Base-by-base conservation (phyloP, 1,139 yeast species). In the Protomyces gravidus region DNA sequence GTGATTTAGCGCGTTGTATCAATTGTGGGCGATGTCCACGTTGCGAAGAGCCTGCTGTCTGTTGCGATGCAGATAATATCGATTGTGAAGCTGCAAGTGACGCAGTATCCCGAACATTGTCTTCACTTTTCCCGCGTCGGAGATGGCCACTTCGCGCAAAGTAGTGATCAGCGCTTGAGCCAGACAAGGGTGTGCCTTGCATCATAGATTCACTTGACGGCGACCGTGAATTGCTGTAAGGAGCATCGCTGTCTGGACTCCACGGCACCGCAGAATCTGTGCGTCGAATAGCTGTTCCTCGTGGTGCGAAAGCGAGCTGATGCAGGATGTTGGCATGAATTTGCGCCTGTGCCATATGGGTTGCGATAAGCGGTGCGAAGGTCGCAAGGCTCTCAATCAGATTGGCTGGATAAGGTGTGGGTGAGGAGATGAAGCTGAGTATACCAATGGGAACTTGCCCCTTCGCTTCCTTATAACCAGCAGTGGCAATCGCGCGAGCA, bases 351-450 rank as follows among this genome's bases (percentile, higher is more conserved):
- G 70, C 60, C 56, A 65, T 70, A 11, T 71, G 64, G 3, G 69
- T 65, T 4, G 73, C 72, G 33, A 71, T 64, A 55, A 71, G 73
- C 1, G 74, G 73, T 11, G 70, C 68, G 17, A 71, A 63, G 21
- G 66, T 61, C 32, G 63, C 59, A 15, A 72, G 60, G n/a, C 65
- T 53, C n/a, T 65, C 63, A 21, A 67, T 60, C 48, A 71, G 64
- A 46, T 68, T 64, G 15, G 60, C 57, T 0, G 73, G 73, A 60
- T 69, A 71, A 1, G 74, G 74, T 15, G 71, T 68, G 25, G 70
- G 61, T 11, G 69, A 66, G 1, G 74, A 69, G 66, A 68, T 63
- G 36, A 72, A 61, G 15, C 73, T 70, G 5, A 72, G 61, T 15
- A 72, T 69, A 2, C 72, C 75, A 46, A 72, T 65, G 1, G 74